These are phyloP conservation scores for Sporothrix brasiliensis DNA, from an alignment of 2,329 filamentous ascomycete species.

Conservation along the genomic window DNA sequence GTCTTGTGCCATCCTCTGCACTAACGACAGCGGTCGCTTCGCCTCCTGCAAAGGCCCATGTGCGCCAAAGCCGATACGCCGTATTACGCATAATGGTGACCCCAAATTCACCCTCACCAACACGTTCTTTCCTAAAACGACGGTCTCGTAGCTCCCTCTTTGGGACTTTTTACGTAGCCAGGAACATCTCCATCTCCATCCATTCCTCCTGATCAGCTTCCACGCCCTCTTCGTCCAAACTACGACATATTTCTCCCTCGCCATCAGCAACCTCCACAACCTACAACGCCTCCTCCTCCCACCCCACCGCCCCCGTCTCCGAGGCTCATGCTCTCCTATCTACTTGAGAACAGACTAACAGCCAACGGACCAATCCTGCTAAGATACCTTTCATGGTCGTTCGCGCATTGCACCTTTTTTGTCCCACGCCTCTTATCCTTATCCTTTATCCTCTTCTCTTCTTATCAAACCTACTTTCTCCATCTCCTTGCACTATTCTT, in stretches of 20 bases:
- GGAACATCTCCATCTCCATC: constrained; percentile 11
- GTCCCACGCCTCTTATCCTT: constrained; percentile 9
- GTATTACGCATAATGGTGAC: not conserved
- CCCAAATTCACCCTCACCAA: not conserved
- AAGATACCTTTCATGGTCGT: not conserved
- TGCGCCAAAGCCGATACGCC: not conserved
- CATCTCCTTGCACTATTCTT: too few species aligned
- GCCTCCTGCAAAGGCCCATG: not conserved
- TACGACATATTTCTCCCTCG: not conserved
- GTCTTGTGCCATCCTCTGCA: constrained; percentile 8
- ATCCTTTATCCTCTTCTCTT: not conserved
- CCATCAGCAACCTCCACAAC: not conserved
- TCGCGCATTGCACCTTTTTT: not conserved
- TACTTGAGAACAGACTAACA: not conserved
- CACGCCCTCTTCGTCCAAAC: not conserved
- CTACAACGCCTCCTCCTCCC: not conserved
- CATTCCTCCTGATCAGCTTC: constrained; percentile 19
- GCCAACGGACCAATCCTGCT: not conserved
- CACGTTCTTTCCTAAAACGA: constrained; percentile 13
- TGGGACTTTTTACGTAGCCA: not conserved
- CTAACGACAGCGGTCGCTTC: not conserved
- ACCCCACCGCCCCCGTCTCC: constrained; percentile 5
- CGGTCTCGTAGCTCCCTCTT: not conserved
- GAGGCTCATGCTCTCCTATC: constrained; percentile 4
- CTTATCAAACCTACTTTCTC: not conserved